phyloP scores from a whole-genome alignment of 352 stramenopile species.

The Phytophthora sansomeana region DNA sequence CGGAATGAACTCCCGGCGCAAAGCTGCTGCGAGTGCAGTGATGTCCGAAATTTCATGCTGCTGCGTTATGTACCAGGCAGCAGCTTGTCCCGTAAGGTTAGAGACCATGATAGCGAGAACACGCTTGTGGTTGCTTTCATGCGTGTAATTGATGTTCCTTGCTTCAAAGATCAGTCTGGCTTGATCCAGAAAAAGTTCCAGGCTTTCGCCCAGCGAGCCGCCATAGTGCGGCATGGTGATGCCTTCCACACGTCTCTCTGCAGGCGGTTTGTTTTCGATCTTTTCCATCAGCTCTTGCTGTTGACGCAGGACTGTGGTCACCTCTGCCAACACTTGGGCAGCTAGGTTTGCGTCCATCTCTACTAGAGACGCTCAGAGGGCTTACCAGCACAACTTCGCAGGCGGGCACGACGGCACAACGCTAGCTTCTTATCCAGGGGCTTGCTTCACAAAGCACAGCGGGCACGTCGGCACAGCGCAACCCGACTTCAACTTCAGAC shows the following conservation, averaged over 20 bases:
- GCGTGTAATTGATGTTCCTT: slow-evolving; percentile 21
- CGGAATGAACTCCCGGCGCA: slow-evolving; percentile 16
- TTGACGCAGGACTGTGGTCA: background rate
- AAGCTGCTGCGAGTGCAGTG: background rate
- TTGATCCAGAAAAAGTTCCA: slow-evolving; percentile 17
- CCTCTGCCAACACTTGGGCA: slow-evolving; percentile 7
- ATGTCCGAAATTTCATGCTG: slow-evolving; percentile 12
- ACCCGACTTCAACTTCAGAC: background rate
- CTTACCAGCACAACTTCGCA: background rate
- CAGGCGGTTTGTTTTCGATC: background rate
- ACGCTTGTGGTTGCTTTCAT: background rate
- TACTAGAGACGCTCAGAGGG: slow-evolving; percentile 5
- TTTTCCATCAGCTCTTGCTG: slow-evolving; percentile 11
- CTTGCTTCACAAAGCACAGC: slow-evolving; percentile 2
- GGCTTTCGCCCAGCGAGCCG: slow-evolving; percentile 8
- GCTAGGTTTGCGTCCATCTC: slow-evolving; percentile 6
- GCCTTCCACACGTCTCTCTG: slow-evolving; percentile 1
- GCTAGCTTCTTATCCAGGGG: background rate
- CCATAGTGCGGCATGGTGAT: slow-evolving; percentile 4
- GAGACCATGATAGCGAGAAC: slow-evolving; percentile 15
- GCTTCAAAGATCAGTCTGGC: slow-evolving; percentile 9
- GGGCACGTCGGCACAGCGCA: background rate
- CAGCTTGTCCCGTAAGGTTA: slow-evolving; percentile 9
- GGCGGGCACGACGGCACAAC: slow-evolving; percentile 4
- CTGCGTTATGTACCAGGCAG: slow-evolving; percentile 20